Base-by-base conservation (phyloP, 352 stramenopile species). In the Phytophthora brassicae region DNA sequence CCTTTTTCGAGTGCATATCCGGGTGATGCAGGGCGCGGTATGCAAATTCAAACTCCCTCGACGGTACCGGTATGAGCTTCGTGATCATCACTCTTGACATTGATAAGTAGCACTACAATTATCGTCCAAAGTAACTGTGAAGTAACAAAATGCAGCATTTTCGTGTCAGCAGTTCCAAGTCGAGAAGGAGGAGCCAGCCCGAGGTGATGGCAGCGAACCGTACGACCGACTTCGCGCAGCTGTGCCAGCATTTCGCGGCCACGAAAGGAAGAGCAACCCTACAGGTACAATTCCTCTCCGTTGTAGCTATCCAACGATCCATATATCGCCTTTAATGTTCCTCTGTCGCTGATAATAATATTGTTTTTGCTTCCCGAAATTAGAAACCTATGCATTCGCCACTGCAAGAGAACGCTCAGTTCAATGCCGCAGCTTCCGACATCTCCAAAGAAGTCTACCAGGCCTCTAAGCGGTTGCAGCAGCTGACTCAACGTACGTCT, bases 371-470 rank as follows among this genome's bases (percentile, higher is more conserved):
- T n/a, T n/a, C n/a, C n/a, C n/a, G n/a, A n/a, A n/a, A n/a, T n/a
- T 56, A 74, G 67, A 75, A 90, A 74, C 71, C 74, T 17, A 51
- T 63, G 12, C 78, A 75, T 17, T 75, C 69, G 20, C 68, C 75
- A 14, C 68, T 91, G 23, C 74, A 88, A 50, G 81, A 92, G 68
- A 91, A 89, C 64, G 75, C 72, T 6, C 79, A 92, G 57, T 94
- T 94, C 57, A 94, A 90, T 53, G 83, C 82, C 9, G 81, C 82
- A 0, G 85, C 85, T 17, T 90, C 77, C 19, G 85, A 92, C 47
- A 84, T 94, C 42, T 94, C 85, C 12, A 92, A 89, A 48, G 85
- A 94, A 70, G 82, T 94, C 8, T 81, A 86, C 13, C 84, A 92
- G 58, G 83, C 83, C 9, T 89, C 85, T n/a, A 86, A 81, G 67